Evolutionary conservation across 1,284 basidiomycete species (phyloP), one percentile per base, ranked within the genome.

Genomic region (Ceratobasidium sp.): DNA sequence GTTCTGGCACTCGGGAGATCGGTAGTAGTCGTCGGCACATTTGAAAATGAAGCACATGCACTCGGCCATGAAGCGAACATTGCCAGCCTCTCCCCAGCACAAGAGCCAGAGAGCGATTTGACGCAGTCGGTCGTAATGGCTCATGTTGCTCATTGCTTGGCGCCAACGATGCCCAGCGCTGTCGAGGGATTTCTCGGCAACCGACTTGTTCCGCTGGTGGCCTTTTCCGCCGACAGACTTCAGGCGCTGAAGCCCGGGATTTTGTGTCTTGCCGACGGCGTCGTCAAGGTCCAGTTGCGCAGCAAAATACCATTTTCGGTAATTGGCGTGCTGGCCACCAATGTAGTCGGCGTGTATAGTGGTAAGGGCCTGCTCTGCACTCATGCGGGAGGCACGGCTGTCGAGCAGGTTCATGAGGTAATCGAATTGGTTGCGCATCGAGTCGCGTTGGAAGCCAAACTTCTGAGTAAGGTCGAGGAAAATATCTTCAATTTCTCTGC

Each of bases 1-100:
- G 79, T 88, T 94, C 80, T 98, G 96, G 77, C 96, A 98, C 78
- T 98, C 96, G 20, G 96, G 90, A 17, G 93, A 96, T 54, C 96
- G 95, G 80, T 99, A 99, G 80, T 98, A 98, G 80, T 99, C 96
- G 78, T 99, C 96, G 29, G 96, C 96, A 77, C 96, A 98, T 82
- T 99, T 98, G 91, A 98, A 98, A 80, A 98, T 96, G 85, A 98
- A 98, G 81, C 94, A 97, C 60, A 98, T 81, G 76, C 94, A 96
- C 79, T 99, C 96, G 22, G 96, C 96, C 49, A 94, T 87, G 80
- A 98, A 99, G 17, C 96, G 91, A 62, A 98, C 94, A 77, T 98
- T 95, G 10, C 96, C 96, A 0, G 93, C 96, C 80, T 99, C 96
- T 72, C 96, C 96, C 96, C 96, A 99, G 75, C 93, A 94, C 49